These are phyloP conservation scores for Cercophora scortea DNA, from an alignment of 495 filamentous ascomycete genomes.

Conservation along the genomic window DNA sequence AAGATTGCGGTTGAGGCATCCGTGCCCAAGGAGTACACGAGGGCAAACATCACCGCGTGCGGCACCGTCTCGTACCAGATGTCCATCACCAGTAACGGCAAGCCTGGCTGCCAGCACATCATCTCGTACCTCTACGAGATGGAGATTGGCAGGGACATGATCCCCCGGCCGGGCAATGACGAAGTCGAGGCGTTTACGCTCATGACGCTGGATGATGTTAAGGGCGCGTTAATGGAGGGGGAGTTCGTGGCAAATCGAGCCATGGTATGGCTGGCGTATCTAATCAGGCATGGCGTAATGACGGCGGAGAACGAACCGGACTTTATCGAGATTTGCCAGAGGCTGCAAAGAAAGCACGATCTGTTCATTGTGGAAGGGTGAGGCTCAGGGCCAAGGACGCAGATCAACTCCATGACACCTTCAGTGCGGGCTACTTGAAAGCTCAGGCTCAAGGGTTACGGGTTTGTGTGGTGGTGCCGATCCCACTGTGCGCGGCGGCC, in stretches of 20 bases:
- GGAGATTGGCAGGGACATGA: slow-evolving; percentile 28
- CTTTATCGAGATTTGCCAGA: slow-evolving; percentile 46
- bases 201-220: slow-evolving; percentile 41
- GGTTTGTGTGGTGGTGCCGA: neutral
- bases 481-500: neutral
- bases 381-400: no score
- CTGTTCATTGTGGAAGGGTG: no score
- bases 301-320: slow-evolving; percentile 41
- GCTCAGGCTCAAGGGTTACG: neutral
- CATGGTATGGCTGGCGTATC: slow-evolving; percentile 44
- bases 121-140: slow-evolving; percentile 46
- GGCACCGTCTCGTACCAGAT: slow-evolving; percentile 37
- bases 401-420: no score
- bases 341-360: no score
- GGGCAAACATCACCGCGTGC: slow-evolving; percentile 21
- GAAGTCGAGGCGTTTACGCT: slow-evolving; percentile 46
- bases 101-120: no score
- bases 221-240: slow-evolving; percentile 26
- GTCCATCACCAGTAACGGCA: slow-evolving; percentile 25
- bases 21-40: slow-evolving; percentile 24
- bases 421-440: no score
- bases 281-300: slow-evolving; percentile 47
- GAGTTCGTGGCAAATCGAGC: slow-evolving; percentile 51
- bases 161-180: slow-evolving; percentile 38
- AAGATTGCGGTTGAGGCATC: slow-evolving; percentile 50